Percentiles rank a stretch among this genome's conserved stretches.
These are phyloP conservation scores for Rhizopus stolonifer DNA, from an alignment of 371 early-diverging fungal species.

Conservation along the genomic window DNA sequence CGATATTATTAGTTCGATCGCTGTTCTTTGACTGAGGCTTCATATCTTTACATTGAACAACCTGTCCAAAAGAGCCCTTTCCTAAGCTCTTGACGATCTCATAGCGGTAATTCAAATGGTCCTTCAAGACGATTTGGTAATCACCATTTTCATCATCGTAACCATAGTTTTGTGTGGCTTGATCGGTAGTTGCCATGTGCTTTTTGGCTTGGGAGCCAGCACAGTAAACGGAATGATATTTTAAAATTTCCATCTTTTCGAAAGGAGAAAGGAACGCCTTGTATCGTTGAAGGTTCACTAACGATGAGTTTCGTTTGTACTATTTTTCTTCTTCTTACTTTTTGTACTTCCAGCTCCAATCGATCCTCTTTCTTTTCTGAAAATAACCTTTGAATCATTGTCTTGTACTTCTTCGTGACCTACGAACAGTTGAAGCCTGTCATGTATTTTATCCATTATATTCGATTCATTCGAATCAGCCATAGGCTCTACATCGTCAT, in stretches of 20 bases:
- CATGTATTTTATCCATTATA: slow-evolving; percentile 22
- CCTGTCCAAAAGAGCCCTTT: slow-evolving; percentile 89
- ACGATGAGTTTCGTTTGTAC: slow-evolving; percentile 9
- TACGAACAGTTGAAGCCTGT: slow-evolving; percentile 23
- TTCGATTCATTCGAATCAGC: not conserved
- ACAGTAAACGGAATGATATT: slow-evolving; percentile 79
- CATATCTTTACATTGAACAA: slow-evolving; percentile 77
- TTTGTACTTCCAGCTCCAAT: slow-evolving; percentile 12
- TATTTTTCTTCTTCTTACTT: slow-evolving; percentile 8
- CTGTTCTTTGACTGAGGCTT: slow-evolving; percentile 45
- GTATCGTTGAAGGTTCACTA: slow-evolving; percentile 50
- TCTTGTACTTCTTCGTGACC: slow-evolving; percentile 7
- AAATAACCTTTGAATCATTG: not conserved
- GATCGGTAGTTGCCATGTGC: slow-evolving; percentile 44
- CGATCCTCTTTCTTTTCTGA: slow-evolving; percentile 13
- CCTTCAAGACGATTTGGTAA: slow-evolving; percentile 64
- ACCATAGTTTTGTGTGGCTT: slow-evolving; percentile 56
- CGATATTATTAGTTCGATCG: slow-evolving; percentile 43
- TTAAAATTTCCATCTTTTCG: slow-evolving; percentile 79
- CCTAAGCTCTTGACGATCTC: slow-evolving; percentile 76
- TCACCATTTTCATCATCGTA: slow-evolving; percentile 84
- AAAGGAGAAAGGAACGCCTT: slow-evolving; percentile 63
- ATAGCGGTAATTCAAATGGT: slow-evolving; percentile 78
- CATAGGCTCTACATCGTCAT: slow-evolving; percentile 8
- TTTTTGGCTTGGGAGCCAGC: slow-evolving; percentile 74